Percentiles rank a stretch among this genome's conserved stretches.
These are phyloP conservation scores for Ilyonectria sp. DNA, from an alignment of 2,329 filamentous ascomycete species.

Conservation along the genomic window DNA sequence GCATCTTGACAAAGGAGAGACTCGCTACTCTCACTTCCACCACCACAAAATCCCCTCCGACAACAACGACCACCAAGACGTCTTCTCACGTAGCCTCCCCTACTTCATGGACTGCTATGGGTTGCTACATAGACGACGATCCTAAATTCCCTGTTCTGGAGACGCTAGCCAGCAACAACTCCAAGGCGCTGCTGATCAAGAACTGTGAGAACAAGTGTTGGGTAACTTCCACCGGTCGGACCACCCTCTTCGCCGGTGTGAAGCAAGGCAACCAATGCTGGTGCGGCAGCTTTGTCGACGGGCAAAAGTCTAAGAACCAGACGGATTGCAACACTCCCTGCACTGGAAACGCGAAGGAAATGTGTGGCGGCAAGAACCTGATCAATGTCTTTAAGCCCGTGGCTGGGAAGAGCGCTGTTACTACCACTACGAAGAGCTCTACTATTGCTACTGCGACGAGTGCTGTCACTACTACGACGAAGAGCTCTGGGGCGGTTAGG, in stretches of 20 bases:
- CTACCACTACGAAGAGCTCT: background rate
- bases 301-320: slow-evolving; percentile 26
- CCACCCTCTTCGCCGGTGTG: slow-evolving; percentile 31
- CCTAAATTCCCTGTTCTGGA: slow-evolving; percentile 15
- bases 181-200: background rate
- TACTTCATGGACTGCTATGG: slow-evolving; percentile 23
- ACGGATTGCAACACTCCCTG: slow-evolving; percentile 35
- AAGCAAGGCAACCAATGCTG: slow-evolving; percentile 39
- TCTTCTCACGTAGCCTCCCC: slow-evolving; percentile 20
- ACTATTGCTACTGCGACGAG: background rate
- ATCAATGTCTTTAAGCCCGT: slow-evolving; percentile 36
- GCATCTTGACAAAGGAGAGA: slow-evolving; percentile 25
- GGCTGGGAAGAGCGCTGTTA: background rate
- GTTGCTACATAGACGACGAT: slow-evolving; percentile 26
- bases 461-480: background rate
- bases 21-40: slow-evolving; percentile 14
- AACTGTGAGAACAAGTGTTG: slow-evolving; percentile 23
- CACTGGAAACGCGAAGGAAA: slow-evolving; percentile 31
- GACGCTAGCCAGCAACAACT: slow-evolving; percentile 2
- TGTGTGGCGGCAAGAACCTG: slow-evolving; percentile 36
- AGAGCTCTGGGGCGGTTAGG: background rate
- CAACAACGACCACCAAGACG: slow-evolving; percentile 11
- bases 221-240: slow-evolving; percentile 16
- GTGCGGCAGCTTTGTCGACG: slow-evolving; percentile 35
- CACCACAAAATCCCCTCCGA: background rate